Evolutionary conservation across 1,284 basidiomycete genomes (phyloP).

Genomic region (Ganoderma lucidum): DNA sequence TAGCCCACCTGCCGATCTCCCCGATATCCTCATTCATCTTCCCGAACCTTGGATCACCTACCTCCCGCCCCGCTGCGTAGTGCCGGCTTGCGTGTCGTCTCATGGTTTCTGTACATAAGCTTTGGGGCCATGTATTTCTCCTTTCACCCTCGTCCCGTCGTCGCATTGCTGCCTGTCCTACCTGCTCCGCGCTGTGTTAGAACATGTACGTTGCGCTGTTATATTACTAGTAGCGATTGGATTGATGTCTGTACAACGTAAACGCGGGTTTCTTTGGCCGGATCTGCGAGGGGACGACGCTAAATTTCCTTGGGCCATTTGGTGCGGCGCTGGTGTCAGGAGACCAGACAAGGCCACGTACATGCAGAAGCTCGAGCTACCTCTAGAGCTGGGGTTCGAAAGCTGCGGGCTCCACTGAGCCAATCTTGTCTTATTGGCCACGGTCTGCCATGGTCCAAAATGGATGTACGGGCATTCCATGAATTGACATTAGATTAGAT

Average conservation of each 20-base stretch:
- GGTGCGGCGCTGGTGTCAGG: background rate
- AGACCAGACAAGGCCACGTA: too few species aligned
- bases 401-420: background rate
- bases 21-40: conserved; percentile 16
- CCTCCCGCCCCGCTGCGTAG: conserved; percentile 19
- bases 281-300: background rate
- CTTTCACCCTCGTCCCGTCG: conserved; percentile 21
- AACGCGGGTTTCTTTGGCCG: conserved; percentile 8
- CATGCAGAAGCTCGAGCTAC: background rate
- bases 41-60: conserved; percentile 17
- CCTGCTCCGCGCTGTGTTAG: conserved; percentile 32
- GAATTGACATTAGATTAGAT: background rate
- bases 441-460: background rate
- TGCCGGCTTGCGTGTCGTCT: conserved; percentile 18
- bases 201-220: conserved; percentile 36
- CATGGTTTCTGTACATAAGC: conserved; percentile 28
- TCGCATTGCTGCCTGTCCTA: conserved; percentile 34
- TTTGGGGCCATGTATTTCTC: conserved; percentile 22
- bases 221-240: conserved; percentile 38
- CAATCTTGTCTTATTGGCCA: too few species aligned
- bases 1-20: conserved; percentile 19
- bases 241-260: conserved; percentile 31
- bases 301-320: background rate
- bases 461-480: background rate
- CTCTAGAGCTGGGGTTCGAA: background rate